These are phyloP conservation scores for Hericium alpestre DNA, from an alignment of 768 basidiomycete genomes.

Conservation along the genomic window DNA sequence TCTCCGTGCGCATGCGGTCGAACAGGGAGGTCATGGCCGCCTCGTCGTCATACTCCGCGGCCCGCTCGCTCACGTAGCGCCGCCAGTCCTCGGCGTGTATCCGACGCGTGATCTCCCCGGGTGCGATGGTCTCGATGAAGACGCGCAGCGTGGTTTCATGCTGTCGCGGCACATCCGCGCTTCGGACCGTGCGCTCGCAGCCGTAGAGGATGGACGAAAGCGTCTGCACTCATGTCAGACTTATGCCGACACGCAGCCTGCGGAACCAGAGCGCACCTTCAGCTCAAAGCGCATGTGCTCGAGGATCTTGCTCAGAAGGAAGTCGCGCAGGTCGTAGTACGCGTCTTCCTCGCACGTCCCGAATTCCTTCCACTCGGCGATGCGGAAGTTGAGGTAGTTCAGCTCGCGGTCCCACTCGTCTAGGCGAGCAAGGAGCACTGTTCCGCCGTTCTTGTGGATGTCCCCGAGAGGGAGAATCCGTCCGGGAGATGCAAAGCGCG, in stretches of 20 bases:
- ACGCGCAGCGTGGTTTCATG: neutral
- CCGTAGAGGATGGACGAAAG: conserved; percentile 9
- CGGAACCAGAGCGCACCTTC: conserved; percentile 1
- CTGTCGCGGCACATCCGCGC: conserved; percentile 7
- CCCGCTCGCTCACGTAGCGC: neutral
- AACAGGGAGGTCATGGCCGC: conserved; percentile 10
- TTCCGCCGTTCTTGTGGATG: conserved; percentile 8
- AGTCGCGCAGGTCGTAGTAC: conserved; percentile 9
- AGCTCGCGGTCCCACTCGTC: conserved; percentile 13
- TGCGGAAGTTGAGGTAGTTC: conserved; percentile 12
- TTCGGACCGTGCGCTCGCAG: conserved; percentile 8
- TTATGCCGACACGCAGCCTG: neutral
- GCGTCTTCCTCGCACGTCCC: conserved; percentile 8
- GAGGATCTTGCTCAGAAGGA: conserved; percentile 6
- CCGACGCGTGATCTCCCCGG: conserved; percentile 9
- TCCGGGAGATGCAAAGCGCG: no score
- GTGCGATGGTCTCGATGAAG: conserved; percentile 11
- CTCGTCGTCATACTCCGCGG: neutral
- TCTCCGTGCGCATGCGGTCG: conserved; percentile 7
- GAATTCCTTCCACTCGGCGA: conserved; percentile 12
- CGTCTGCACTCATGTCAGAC: conserved; percentile 1
- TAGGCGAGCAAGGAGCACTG: conserved; percentile 8
- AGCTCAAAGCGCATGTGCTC: conserved; percentile 11
- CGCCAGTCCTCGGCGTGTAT: conserved; percentile 10
- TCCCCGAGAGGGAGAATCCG: neutral